phyloP scores from a whole-genome alignment of 768 basidiomycete species.

The Myochromella boudieri region DNA sequence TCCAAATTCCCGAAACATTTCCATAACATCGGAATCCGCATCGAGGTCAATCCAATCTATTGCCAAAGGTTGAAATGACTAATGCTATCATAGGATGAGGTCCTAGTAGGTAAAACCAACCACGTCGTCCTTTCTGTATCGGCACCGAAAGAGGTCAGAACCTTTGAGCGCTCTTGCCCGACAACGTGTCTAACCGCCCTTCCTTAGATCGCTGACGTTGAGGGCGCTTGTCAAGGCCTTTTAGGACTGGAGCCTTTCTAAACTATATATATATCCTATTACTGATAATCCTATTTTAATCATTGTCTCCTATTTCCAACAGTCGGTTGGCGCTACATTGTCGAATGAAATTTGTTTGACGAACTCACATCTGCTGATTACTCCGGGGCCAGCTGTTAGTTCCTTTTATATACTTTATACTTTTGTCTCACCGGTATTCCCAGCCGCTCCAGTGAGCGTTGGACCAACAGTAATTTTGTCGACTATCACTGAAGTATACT shows the following conservation, averaged over 20 bases:
- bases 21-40: constrained; percentile 89
- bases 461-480: too few species aligned
- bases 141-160: constrained; percentile 79
- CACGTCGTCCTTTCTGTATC: constrained; percentile 63
- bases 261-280: neutral
- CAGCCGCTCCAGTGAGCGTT: too few species aligned
- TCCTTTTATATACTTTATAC: too few species aligned
- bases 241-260: constrained; percentile 57
- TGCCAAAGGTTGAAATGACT: neutral
- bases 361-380: too few species aligned
- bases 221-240: constrained; percentile 75
- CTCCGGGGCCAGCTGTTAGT: too few species aligned
- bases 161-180: neutral
- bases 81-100: constrained; percentile 54
- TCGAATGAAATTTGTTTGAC: too few species aligned
- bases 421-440: too few species aligned
- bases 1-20: constrained; percentile 81
- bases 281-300: too few species aligned
- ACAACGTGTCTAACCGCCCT: neutral
- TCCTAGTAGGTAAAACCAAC: constrained; percentile 63
- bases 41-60: constrained; percentile 60
- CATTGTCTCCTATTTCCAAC: too few species aligned
- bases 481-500: too few species aligned
- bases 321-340: too few species aligned
- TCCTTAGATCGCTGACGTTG: constrained; percentile 67